Evolutionary conservation across 768 basidiomycete genomes (phyloP).

Genomic region (Boletales sp.): DNA sequence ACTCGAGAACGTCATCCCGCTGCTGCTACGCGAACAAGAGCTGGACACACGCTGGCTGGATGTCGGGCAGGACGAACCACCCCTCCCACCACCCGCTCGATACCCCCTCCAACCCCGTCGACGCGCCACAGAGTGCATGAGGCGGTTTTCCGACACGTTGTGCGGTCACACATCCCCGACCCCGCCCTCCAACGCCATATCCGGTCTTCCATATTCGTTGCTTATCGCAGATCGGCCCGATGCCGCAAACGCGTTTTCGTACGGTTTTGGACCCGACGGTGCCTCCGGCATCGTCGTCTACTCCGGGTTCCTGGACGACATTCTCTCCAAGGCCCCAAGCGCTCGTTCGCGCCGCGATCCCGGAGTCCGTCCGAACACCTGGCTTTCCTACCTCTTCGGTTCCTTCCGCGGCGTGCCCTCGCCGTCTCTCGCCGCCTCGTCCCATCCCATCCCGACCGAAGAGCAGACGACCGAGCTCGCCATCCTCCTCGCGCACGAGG

Average conservation of each 20-base stretch:
- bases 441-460: conserved; percentile 57
- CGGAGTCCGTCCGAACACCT: conserved; percentile 31
- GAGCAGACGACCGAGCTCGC: conserved; percentile 89
- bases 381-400: conserved; percentile 49
- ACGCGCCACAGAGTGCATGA: conserved; percentile 69
- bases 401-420: conserved; percentile 35
- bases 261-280: conserved; percentile 90
- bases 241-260: conserved; percentile 87
- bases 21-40: conserved; percentile 57
- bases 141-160: conserved; percentile 48
- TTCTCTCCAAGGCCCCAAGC: conserved; percentile 48
- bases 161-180: conserved; percentile 38
- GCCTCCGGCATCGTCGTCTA: conserved; percentile 94
- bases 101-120: conserved; percentile 83
- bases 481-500: conserved; percentile 88
- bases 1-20: conserved; percentile 72
- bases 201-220: conserved; percentile 87
- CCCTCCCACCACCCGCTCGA: conserved; percentile 76
- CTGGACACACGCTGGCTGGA: conserved; percentile 55
- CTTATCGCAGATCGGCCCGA: conserved; percentile 86
- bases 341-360: conserved; percentile 13
- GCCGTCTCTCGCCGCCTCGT: conserved; percentile 24
- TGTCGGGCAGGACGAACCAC: conserved; percentile 44
- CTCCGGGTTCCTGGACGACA: conserved; percentile 88
- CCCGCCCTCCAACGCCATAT: conserved; percentile 51